Base-by-base conservation (phyloP, 805 yeast genomes). In the Yarrowia alimentaria region DNA sequence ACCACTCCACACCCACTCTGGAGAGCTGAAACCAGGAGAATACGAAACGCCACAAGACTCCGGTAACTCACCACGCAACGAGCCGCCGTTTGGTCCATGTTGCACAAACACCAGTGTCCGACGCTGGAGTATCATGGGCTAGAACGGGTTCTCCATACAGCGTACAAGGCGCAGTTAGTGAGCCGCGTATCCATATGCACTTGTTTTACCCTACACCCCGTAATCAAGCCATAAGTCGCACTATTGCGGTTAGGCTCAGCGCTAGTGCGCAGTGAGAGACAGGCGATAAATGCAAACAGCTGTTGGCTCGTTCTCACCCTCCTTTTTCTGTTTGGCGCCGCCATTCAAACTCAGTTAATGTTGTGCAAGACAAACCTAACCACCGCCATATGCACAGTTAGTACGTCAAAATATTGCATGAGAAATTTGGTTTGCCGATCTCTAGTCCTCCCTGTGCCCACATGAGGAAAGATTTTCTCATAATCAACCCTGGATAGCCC, bases 401-500 rank as follows among this genome's bases (percentile, higher is more conserved):
- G 22, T 3, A 11, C 1, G 14, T 3, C 29, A 9, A n/a, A 33
- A 13, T 13, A n/a, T 13, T 17, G 38, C 38, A 20, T 13, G 18
- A 19, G 13, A 17, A 19, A 24, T 20, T n/a, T 33, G 25, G 16
- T n/a, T n/a, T 5, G 42, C 21, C 43, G 43, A 37, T 37, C 43
- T 8, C 43, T 8, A 30, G 20, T n/a, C 22, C 50, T 10, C 37
- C 37, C 37, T 32, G 28, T 16, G 37, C 29, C 50, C 8, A 7
- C 16, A 37, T 6, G 4, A 9, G 43, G 43, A 37, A 37, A 25
- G 18, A 30, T 24, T 37, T 24, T 21, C 13, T 30, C 10, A 14
- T 30, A 20, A 37, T 37, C 22, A 26, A 37, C 43, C 43, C 43
- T 37, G 43, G 43, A 37, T 37, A 37, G 25, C 30, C 16, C 43